phyloP scores from a whole-genome alignment of 768 basidiomycete species.

The Mycena chlorophos region DNA sequence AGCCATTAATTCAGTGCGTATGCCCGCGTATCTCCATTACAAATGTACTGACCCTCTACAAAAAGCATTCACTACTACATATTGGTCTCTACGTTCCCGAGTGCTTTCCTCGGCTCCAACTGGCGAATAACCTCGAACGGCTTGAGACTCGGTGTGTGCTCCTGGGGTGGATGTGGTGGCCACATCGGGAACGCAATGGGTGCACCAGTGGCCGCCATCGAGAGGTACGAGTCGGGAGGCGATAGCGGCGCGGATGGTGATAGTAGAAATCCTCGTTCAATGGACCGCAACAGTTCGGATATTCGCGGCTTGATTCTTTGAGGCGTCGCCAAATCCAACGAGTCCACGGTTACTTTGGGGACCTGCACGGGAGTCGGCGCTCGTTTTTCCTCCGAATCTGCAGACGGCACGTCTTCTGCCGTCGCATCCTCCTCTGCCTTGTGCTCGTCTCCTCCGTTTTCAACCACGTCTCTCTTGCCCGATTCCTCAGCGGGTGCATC shows the following conservation, averaged over 20 bases:
- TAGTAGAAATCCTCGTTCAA: slow-evolving; percentile 68
- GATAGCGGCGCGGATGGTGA: slow-evolving; percentile 65
- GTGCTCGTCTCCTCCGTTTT: background rate
- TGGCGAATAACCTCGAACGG: slow-evolving; percentile 6
- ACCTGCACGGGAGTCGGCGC: background rate
- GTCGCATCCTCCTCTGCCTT: background rate
- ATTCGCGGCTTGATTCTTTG: slow-evolving; percentile 55
- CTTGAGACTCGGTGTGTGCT: slow-evolving; percentile 15
- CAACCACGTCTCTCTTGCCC: background rate
- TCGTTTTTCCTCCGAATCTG: background rate
- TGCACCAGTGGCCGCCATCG: slow-evolving; percentile 1
- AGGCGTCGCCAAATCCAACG: slow-evolving; percentile 7
- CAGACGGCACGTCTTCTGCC: background rate
- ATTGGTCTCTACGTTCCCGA: slow-evolving; percentile 24
- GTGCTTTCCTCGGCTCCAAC: slow-evolving; percentile 21
- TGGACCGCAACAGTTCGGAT: slow-evolving; percentile 60
- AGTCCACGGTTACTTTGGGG: background rate
- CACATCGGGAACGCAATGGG: slow-evolving; percentile 22
- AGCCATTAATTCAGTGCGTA: slow-evolving; percentile 59
- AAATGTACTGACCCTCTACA: slow-evolving; percentile 7
- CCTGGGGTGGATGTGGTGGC: slow-evolving; percentile 2
- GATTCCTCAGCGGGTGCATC: background rate
- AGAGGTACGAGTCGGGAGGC: slow-evolving; percentile 49
- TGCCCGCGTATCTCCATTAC: too few species aligned
- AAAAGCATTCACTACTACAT: slow-evolving; percentile 18